Conservation (phyloP, 176 grass and related monocot species). For the Typha latifolia region DNA sequence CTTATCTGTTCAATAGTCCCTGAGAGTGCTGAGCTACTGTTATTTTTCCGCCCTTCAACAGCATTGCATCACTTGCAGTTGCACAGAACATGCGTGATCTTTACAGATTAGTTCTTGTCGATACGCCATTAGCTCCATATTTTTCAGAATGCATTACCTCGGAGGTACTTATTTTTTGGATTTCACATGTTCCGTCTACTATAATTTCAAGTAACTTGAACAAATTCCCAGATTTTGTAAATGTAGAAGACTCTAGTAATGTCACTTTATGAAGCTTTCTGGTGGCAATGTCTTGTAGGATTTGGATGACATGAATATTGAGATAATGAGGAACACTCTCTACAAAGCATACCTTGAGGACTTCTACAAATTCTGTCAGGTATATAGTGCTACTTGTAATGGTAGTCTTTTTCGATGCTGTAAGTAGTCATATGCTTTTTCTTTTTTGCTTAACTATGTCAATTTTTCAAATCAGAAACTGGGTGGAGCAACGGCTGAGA, state of each 20-base stretch:
- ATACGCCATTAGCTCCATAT: slow-evolving; percentile 87
- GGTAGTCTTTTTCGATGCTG: neutral
- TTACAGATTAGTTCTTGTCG: slow-evolving; percentile 95
- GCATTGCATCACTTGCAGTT: slow-evolving; percentile 96
- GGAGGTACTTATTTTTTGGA: slow-evolving; percentile 42
- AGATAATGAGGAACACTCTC: slow-evolving; percentile 98
- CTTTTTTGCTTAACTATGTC: slow-evolving; percentile 7
- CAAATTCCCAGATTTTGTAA: neutral
- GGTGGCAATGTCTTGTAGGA: slow-evolving; percentile 43
- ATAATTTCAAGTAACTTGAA: neutral
- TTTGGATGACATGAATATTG: slow-evolving; percentile 99
- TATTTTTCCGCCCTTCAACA: slow-evolving; percentile 22
- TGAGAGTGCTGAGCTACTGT: slow-evolving; percentile 16
- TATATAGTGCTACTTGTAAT: slow-evolving; percentile 22
- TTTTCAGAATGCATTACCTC: slow-evolving; percentile 99
- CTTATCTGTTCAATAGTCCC: slow-evolving; percentile 7
- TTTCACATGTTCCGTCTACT: slow-evolving; percentile 4
- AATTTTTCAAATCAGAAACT: slow-evolving; percentile 61
- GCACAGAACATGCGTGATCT: slow-evolving; percentile 98
- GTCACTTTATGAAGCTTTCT: neutral
- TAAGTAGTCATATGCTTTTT: slow-evolving; percentile 8
- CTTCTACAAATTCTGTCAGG: slow-evolving; percentile 90
- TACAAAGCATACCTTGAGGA: slow-evolving; percentile 99
- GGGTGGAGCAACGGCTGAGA: slow-evolving; percentile 92
- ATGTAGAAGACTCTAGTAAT: slow-evolving; percentile 5